A percentile compares a stretch with the other conserved stretches of the same genome.
Evolutionary conservation across 208 protist genomes (phyloP).

Genomic region (Trypanosoma congolense): DNA sequence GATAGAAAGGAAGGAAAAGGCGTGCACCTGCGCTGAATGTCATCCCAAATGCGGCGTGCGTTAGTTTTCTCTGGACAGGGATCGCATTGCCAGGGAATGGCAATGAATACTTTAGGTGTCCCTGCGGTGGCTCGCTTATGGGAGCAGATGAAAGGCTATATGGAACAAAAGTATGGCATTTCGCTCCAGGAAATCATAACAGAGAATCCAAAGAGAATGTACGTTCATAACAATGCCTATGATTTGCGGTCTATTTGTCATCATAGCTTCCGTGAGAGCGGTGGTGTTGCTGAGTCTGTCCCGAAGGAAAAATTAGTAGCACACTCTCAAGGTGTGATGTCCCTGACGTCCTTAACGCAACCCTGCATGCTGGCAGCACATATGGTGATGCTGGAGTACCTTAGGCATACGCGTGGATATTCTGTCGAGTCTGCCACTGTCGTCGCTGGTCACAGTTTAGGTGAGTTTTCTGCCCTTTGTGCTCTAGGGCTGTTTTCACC

Average conservation of each 20-base stretch:
- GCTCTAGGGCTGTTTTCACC: slow-evolving; percentile 70
- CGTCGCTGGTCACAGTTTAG: slow-evolving; percentile 83
- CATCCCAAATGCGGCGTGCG: slow-evolving; percentile 26
- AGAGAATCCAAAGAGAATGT: slow-evolving; percentile 62
- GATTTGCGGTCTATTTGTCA: slow-evolving; percentile 37
- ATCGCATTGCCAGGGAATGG: slow-evolving; percentile 70
- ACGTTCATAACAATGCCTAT: slow-evolving; percentile 42
- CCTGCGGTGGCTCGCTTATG: slow-evolving; percentile 41
- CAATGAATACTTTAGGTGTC: slow-evolving; percentile 43
- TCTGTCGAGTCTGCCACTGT: slow-evolving; percentile 23
- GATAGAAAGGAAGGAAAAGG: not conserved
- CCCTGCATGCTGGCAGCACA: slow-evolving; percentile 77
- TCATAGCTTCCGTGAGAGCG: slow-evolving; percentile 29
- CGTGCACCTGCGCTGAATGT: not conserved
- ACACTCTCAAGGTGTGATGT: slow-evolving; percentile 65
- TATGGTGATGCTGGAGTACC: slow-evolving; percentile 28
- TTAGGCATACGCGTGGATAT: slow-evolving; percentile 14
- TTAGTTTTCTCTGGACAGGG: slow-evolving; percentile 84
- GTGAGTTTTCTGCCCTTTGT: slow-evolving; percentile 76
- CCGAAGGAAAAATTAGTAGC: slow-evolving; percentile 29
- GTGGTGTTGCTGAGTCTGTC: slow-evolving; percentile 51
- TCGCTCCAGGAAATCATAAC: slow-evolving; percentile 64
- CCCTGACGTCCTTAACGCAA: slow-evolving; percentile 76
- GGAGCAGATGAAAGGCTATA: slow-evolving; percentile 64
- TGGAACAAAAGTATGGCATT: slow-evolving; percentile 71